These are phyloP conservation scores for Termitomyces sp. DNA, from an alignment of 768 basidiomycete genomes.

Conservation along the genomic window DNA sequence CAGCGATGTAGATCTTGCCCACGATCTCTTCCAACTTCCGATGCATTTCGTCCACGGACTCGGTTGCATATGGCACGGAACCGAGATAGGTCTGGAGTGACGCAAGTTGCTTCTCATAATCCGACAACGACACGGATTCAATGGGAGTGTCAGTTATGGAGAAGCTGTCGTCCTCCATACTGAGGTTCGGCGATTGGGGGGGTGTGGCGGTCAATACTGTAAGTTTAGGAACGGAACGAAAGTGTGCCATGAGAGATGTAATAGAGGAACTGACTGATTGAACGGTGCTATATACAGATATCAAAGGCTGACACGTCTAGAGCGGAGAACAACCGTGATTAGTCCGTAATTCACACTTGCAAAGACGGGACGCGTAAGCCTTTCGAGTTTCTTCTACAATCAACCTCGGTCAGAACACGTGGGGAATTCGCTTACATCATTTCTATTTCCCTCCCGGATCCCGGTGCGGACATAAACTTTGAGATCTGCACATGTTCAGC, in stretches of 20 bases:
- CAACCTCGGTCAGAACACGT: neutral
- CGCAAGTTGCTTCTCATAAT: constrained; percentile 52
- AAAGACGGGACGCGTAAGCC: constrained; percentile 13
- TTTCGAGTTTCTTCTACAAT: neutral
- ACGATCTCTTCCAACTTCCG: constrained; percentile 63
- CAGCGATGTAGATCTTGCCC: constrained; percentile 61
- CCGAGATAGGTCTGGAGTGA: constrained; percentile 62
- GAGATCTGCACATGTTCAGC: constrained; percentile 3
- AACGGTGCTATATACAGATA: neutral
- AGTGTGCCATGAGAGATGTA: constrained; percentile 2
- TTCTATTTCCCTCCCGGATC: neutral
- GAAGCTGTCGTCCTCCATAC: constrained; percentile 59
- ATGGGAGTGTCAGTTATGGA: constrained; percentile 35
- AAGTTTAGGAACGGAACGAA: constrained; percentile 1
- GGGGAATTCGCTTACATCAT: constrained; percentile 5
- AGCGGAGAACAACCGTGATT: neutral
- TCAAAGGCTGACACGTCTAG: constrained; percentile 13
- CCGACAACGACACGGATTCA: constrained; percentile 31
- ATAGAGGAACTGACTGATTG: constrained; percentile 8
- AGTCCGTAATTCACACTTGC: constrained; percentile 2
- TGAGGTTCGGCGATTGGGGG: constrained; percentile 5
- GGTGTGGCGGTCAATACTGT: neutral
- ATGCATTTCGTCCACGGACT: constrained; percentile 69
- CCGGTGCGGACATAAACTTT: neutral
- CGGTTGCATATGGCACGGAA: constrained; percentile 69